Base-by-base conservation (phyloP, 2,329 filamentous ascomycete genomes). In the Orbilia blumenaviensis region DNA sequence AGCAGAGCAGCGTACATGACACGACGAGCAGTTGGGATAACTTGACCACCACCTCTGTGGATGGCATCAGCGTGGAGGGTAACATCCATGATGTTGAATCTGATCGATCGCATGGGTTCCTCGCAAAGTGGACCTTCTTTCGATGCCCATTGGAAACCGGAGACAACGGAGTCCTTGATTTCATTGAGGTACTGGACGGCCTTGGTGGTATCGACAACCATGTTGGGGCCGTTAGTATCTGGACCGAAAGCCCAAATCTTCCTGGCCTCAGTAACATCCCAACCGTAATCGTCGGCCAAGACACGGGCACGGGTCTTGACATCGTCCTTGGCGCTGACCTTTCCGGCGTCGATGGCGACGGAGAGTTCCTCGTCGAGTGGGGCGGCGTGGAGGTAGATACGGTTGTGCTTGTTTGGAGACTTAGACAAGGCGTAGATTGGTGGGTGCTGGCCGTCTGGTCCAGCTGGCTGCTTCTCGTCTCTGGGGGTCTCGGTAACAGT, bases 341-440 rank as follows among this genome's bases (percentile, higher is more conserved):
- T 95, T 87, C 95, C 95, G 67, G 83, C 80, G 88, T 99, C 95
- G 80, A 99, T 99, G 83, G 91, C 92, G 83, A 89, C 89, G 81
- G 92, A 88, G 77, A 99, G 91, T 81, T 98, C 95, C 89, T 99
- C 95, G 50, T 89, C 89, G 68, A 99, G 88, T 81, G 95, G 95
- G 86, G 93, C 87, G 80, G 95, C 95, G 85, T 89, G 89, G 86
- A 99, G 90, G 89, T 98, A 99, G 78, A 99, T 89, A 93, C 95
- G 94, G 90, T 99, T 99, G 92, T 99, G 95, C 93, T 99, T 99
- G 92, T 99, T 99, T 87, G 95, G 95, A 56, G 95, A 99, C 89
- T 99, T 99, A 86, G 95, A 98, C 83, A 99, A 89, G 81, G 95
- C 95, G 32, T 56, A 83, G 92, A 50, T 25, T 48, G 46, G 25